phyloP scores from a whole-genome alignment of 805 yeast species.

The Yarrowia deformans region DNA sequence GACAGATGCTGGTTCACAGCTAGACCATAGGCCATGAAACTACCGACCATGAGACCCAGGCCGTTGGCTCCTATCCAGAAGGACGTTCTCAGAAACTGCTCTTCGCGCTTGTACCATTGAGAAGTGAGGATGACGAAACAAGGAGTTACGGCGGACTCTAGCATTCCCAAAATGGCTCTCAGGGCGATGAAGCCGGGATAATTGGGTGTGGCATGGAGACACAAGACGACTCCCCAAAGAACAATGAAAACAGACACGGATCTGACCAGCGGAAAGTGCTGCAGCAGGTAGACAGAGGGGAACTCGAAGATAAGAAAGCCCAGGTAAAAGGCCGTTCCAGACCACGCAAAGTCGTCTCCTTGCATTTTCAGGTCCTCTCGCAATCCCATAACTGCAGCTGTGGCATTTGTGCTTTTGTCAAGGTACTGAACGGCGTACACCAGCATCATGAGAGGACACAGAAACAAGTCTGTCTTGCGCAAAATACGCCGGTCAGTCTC shows the following conservation, averaged over 20 bases:
- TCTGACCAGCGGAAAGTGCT: constrained; percentile 4
- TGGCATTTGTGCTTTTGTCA: neutral
- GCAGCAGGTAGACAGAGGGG: neutral
- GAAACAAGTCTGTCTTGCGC: neutral
- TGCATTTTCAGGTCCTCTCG: constrained; percentile 3
- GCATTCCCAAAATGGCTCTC: neutral
- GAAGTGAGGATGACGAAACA: constrained; percentile 3
- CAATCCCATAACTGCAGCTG: constrained; percentile 2
- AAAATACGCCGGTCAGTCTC: neutral
- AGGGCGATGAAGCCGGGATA: constrained; percentile 3
- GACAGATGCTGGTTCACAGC: neutral
- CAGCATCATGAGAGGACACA: constrained; percentile 7
- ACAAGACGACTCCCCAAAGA: constrained; percentile 1
- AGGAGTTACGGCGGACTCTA: neutral
- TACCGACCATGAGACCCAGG: neutral
- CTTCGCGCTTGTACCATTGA: constrained; percentile 7
- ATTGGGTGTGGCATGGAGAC: constrained; percentile 2
- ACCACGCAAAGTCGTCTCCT: constrained; percentile 16
- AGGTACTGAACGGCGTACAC: constrained; percentile 11
- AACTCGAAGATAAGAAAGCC: constrained; percentile 17
- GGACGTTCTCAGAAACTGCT: constrained; percentile 10
- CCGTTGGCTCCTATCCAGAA: constrained; percentile 2
- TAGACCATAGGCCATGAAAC: neutral
- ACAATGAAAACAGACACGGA: constrained; percentile 3
- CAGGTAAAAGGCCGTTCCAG: constrained; percentile 2